A percentile compares a stretch with the other conserved stretches of the same genome.
Evolutionary conservation across 176 grass and related monocot species (phyloP).

Genomic region (Paspalum vaginatum): DNA sequence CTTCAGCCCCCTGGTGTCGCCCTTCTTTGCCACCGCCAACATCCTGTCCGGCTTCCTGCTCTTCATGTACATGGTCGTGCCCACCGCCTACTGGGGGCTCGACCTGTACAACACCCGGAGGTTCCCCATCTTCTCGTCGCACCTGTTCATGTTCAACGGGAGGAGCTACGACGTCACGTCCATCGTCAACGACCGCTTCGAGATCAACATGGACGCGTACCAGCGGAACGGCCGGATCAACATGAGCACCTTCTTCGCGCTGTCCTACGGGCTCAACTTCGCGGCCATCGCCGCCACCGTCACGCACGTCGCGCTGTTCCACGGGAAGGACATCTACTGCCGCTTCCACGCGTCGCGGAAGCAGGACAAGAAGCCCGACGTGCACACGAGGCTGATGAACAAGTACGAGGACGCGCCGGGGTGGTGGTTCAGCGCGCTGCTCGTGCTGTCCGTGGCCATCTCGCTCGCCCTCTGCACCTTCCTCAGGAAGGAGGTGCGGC

Average conservation of each 20-base stretch:
- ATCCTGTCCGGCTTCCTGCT: conserved; percentile 42
- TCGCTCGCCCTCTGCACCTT: conserved; percentile 66
- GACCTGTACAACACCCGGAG: conserved; percentile 42
- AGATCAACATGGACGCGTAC: conserved; percentile 58
- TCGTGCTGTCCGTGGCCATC: conserved; percentile 26
- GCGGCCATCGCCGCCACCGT: conserved; percentile 53
- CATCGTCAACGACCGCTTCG: conserved; percentile 54
- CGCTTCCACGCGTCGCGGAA: conserved; percentile 46
- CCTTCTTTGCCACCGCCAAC: conserved; percentile 62
- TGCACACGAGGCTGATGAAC: conserved; percentile 60
- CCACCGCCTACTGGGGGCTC: conserved; percentile 50
- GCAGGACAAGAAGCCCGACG: conserved; percentile 39
- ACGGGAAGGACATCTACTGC: conserved; percentile 59
- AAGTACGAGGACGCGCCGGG: conserved; percentile 47
- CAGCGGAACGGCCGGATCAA: conserved; percentile 41
- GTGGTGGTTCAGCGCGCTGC: conserved; percentile 59
- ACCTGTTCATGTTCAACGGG: conserved; percentile 47
- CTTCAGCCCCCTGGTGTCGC: conserved; percentile 60
- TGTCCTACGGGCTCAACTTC: conserved; percentile 52
- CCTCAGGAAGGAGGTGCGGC: conserved; percentile 72
- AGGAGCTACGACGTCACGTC: conserved; percentile 40
- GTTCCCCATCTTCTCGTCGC: conserved; percentile 64
- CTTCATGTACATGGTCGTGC: conserved; percentile 45
- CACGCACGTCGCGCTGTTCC: conserved; percentile 58
- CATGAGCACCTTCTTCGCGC: conserved; percentile 57